These are phyloP conservation scores for Gaeumannomyces sp. DNA, from an alignment of 2,329 filamentous ascomycete species.

Conservation along the genomic window DNA sequence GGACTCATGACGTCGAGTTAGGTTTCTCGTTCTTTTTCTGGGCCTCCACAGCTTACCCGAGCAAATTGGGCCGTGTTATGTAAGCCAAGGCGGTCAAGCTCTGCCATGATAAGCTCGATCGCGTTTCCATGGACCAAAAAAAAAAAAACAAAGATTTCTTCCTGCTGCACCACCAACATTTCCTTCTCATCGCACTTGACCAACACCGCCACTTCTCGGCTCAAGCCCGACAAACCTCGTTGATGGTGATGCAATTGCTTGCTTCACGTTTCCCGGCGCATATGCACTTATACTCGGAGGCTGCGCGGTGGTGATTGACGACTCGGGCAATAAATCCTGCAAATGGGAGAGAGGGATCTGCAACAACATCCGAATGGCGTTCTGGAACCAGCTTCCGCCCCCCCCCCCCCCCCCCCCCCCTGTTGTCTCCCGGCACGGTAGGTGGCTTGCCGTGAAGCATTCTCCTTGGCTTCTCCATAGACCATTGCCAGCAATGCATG, in stretches of 20 bases:
- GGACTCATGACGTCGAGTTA: not conserved
- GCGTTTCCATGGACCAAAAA: not conserved
- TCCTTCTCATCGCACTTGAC: not conserved
- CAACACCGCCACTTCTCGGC: not conserved
- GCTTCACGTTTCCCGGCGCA: not conserved
- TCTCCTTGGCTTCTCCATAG: not conserved
- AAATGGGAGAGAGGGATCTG: not conserved
- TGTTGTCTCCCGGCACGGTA: not conserved
- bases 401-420: too few relatives aligned
- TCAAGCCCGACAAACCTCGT: not conserved
- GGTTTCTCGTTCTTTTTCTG: not conserved
- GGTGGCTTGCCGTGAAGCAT: not conserved
- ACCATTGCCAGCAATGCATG: slow-evolving; percentile 7
- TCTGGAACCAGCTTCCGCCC: not conserved
- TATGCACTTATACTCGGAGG: too few relatives aligned
- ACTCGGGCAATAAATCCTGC: too few relatives aligned
- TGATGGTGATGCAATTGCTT: not conserved
- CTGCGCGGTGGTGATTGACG: not conserved
- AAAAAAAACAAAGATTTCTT: too few relatives aligned
- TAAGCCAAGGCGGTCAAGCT: slow-evolving; percentile 9
- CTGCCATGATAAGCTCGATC: not conserved
- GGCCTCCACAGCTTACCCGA: not conserved
- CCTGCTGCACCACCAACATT: not conserved
- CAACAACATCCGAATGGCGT: too few relatives aligned
- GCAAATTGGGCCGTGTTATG: not conserved